Base-by-base conservation (phyloP, 768 basidiomycete species). In the Gymnopilus dilepis region DNA sequence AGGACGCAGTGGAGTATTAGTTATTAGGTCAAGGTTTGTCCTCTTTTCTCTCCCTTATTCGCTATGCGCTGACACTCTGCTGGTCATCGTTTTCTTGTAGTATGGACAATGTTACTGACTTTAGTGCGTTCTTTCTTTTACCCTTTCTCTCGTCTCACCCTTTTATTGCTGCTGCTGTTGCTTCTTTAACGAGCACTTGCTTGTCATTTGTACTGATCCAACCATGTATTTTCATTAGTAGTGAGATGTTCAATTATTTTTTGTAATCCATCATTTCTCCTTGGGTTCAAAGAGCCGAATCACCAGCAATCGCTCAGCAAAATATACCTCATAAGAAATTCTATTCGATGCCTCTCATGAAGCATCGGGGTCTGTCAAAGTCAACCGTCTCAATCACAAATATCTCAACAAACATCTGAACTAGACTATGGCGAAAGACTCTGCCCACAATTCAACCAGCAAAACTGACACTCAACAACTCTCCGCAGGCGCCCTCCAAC, bases 1-100 rank as follows among this genome's bases (percentile, higher is more conserved):
- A 92, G 64, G 91, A 92, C 70, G 91, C 89, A 11, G 89, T 92
- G 45, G 91, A 92, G 76, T 92, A 92, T 77, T 91, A 81, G 74
- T 70, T 69, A 61, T 57, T 65, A 67, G 62, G 61, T 70, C 66
- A 62, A 67, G 67, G 71, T 72, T 7, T 33, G 69, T 66, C 7
- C n/a, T 47, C 30, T 5, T 17, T 28, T n/a, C 33, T 42, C 24
- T 53, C 3, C 17, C 7, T 12, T 41, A 7, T 9, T 45, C 24
- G 1, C 17, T 24, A 28, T 31, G 30, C 19, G 42, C 8, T 37
- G 17, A 19, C 21, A 24, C 13, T 54, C 24, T 13, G 24, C n/a
- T 54, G 13, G 12, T 13, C 37, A 13, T 43, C 24, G 31, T 17
- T 57, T 15, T 7, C 9, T 12, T 41, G 17, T 38, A 61, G 64